Evolutionary conservation across 192 early-diverging fungal genomes (phyloP).

Genomic region (Thamnidium elegans): DNA sequence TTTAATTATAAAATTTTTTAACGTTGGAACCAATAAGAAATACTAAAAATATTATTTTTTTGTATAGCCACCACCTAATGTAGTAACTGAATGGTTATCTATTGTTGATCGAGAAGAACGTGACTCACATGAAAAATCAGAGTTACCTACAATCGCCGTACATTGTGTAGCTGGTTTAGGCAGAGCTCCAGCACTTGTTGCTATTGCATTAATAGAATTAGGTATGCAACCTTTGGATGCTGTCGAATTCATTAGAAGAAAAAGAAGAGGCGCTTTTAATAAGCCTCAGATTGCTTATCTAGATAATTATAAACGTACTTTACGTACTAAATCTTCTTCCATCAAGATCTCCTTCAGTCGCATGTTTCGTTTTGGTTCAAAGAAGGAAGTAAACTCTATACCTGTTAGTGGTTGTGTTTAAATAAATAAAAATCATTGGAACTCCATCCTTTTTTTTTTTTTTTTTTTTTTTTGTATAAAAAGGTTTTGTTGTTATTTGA

Average conservation of each 20-base stretch:
- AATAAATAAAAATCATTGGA: not conserved
- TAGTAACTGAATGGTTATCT: slow-evolving; percentile 60
- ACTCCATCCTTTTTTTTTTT: not conserved
- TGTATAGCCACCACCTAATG: slow-evolving; percentile 40
- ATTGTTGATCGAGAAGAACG: slow-evolving; percentile 53
- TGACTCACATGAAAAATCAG: slow-evolving; percentile 29
- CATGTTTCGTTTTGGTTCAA: slow-evolving; percentile 36
- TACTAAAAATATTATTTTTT: not conserved
- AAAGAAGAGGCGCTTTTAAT: slow-evolving; percentile 79
- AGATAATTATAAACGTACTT: slow-evolving; percentile 37
- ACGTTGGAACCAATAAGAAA: not conserved
- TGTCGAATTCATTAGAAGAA: slow-evolving; percentile 68
- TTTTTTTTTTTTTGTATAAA: not conserved
- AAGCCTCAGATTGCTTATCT: slow-evolving; percentile 70
- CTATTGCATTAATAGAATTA: slow-evolving; percentile 73
- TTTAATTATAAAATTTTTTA: not conserved
- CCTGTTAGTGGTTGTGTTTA: slow-evolving; percentile 28
- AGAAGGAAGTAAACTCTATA: slow-evolving; percentile 23
- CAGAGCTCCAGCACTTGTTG: slow-evolving; percentile 89
- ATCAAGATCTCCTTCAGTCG: slow-evolving; percentile 35
- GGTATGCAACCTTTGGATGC: slow-evolving; percentile 77
- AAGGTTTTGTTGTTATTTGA: not conserved
- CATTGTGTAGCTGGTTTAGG: slow-evolving; percentile 96
- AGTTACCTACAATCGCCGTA: slow-evolving; percentile 70
- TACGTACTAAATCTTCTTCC: slow-evolving; percentile 22